Base-by-base conservation (phyloP, 352 stramenopile genomes). In the Pseudoperonospora humuli region DNA sequence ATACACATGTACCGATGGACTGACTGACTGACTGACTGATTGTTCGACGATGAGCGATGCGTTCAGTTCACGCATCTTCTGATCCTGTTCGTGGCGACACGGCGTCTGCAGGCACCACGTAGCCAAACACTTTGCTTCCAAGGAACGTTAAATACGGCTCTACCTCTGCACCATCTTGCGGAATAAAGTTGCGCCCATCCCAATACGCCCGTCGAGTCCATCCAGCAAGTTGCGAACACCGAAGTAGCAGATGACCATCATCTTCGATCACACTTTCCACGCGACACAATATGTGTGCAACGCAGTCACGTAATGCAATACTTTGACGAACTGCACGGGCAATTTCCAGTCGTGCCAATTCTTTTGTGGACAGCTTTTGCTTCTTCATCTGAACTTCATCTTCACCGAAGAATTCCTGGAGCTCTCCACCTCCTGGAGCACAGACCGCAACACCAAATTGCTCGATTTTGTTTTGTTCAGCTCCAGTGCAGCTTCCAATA, bases 71-170 rank as follows among this genome's bases (percentile, higher is more conserved):
- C 45, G 14, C 26, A 15, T 54, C 38, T 42, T 27, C 26, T 23
- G 45, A 48, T 42, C 23, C 28, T 48, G 40, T 45, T 23, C 7
- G 29, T 37, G 35, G 17, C 26, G 33, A 19, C 5, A 46, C 21
- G 8, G 36, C 50, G 28, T 29, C n/a, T 23, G 29, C 40, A 7
- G 63, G 32, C 5, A 61, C n/a, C 18, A 91, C 75, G 55, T 82
- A 78, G 8, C 67, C 78, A 57, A 93, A 91, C 15, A 57, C 37
- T 61, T 90, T 79, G 42, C 74, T 89, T 14, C 81, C 81, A 3
- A 93, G 61, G 39, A 93, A 93, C n/a, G 81, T 86, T 34, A 93
- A 53, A 41, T 79, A 91, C 15, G 77, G 67, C 31, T 68, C 47
- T 3, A 54, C 51, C 1, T 61, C 20, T 2, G 49, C 45, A 3